Conservation (phyloP, 345 rosid species). For the Pistacia atlantica region DNA sequence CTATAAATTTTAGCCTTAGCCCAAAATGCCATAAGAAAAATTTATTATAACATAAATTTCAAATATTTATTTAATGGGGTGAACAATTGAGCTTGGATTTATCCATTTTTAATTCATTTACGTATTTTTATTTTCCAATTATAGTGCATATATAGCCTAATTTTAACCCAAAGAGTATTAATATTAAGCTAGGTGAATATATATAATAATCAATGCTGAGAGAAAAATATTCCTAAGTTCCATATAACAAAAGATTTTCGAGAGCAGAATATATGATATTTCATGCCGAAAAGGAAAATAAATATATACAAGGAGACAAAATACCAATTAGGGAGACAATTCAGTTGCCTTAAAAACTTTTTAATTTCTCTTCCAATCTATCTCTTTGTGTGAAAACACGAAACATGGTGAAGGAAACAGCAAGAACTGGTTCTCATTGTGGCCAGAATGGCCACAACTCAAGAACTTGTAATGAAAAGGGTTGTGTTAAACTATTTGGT, state of each 20-base stretch:
- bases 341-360: not conserved
- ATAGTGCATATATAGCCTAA: not conserved
- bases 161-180: not conserved
- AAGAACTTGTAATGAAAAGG: conserved; percentile 19
- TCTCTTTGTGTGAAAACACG: not conserved
- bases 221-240: not conserved
- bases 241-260: not conserved
- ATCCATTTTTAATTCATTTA: not conserved
- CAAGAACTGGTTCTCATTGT: conserved; percentile 27
- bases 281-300: not conserved
- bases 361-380: not conserved
- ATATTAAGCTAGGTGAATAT: not conserved
- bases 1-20: too few species aligned
- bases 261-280: not conserved
- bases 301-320: not conserved
- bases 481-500: conserved; percentile 29
- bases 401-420: conserved; percentile 25
- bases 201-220: not conserved
- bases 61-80: too few species aligned
- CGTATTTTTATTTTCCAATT: not conserved
- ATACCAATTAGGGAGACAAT: not conserved
- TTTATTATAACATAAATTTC: too few species aligned
- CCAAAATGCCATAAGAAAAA: too few species aligned
- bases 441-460: conserved; percentile 31
- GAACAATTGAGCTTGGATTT: too few species aligned